Evolutionary conservation across 805 yeast species (phyloP).

Genomic region (Candida pini): DNA sequence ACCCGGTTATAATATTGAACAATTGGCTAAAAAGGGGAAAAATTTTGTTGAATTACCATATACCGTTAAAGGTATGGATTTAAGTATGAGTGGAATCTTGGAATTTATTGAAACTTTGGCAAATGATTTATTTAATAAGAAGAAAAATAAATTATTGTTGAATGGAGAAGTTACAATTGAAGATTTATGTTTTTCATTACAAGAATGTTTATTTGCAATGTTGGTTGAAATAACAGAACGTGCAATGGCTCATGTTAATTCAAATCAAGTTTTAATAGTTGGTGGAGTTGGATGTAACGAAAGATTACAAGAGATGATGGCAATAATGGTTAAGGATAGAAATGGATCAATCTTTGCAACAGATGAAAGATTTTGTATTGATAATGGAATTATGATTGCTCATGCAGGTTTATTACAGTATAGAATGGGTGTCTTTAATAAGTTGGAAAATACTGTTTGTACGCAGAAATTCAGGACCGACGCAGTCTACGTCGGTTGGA

Average conservation of each 20-base stretch:
- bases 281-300: conserved; percentile 99
- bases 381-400: conserved; percentile 98
- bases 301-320: conserved; percentile 94
- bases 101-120: conserved; percentile 82
- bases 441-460: conserved; percentile 69
- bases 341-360: conserved; percentile 90
- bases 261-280: conserved; percentile 85
- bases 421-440: conserved; percentile 68
- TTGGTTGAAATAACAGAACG: conserved; percentile 95
- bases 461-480: conserved; percentile 94
- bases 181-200: conserved; percentile 89
- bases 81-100: conserved; percentile 92
- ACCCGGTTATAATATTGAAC: conserved; percentile 97
- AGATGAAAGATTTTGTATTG: conserved; percentile 95
- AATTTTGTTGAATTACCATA: conserved; percentile 77
- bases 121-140: conserved; percentile 53
- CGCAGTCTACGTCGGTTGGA: conserved; percentile 86
- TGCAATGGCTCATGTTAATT: conserved; percentile 95
- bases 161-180: conserved; percentile 64
- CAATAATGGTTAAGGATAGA: conserved; percentile 83
- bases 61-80: conserved; percentile 98
- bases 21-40: conserved; percentile 69
- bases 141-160: conserved; percentile 35
- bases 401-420: conserved; percentile 90
- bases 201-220: conserved; percentile 92